Conservation (phyloP, 495 filamentous ascomycete genomes). For the Penicillium silybi region DNA sequence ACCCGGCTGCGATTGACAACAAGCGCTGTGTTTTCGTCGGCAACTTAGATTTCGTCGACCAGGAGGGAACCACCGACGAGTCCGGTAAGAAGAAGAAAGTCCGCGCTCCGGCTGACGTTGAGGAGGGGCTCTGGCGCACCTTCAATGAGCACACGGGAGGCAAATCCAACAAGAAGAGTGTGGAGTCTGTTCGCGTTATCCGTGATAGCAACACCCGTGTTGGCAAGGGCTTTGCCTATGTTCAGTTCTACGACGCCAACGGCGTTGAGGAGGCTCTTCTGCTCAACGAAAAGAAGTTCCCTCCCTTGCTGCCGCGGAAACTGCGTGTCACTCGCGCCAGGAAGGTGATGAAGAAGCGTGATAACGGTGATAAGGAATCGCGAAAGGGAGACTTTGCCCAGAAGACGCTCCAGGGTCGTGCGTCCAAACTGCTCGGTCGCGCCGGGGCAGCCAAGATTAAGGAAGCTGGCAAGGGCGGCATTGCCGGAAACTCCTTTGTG, state of each 20-base stretch:
- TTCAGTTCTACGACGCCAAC: conserved; percentile 90
- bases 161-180: conserved; percentile 60
- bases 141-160: conserved; percentile 53
- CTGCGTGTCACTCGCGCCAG: conserved; percentile 84
- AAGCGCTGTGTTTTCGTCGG: conserved; percentile 93
- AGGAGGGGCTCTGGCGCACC: conserved; percentile 91
- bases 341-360: conserved; percentile 64
- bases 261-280: conserved; percentile 84
- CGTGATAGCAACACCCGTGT: conserved; percentile 86
- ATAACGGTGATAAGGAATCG: conserved; percentile 43
- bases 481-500: conserved; percentile 58
- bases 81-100: conserved; percentile 58
- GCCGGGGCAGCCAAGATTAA: conserved; percentile 68
- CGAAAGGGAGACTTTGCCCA: conserved; percentile 58
- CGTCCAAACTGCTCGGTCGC: conserved; percentile 75
- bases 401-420: conserved; percentile 73
- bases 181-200: conserved; percentile 93
- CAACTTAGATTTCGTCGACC: conserved; percentile 91
- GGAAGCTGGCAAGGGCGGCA: conserved; percentile 31
- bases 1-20: conserved; percentile 77
- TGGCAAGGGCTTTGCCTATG: conserved; percentile 96
- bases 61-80: conserved; percentile 59
- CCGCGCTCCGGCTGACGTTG: conserved; percentile 76
- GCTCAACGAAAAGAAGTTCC: conserved; percentile 85
- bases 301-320: conserved; percentile 82